Conservation (phyloP, 140 eudicot species). For the Senecio squalidus region DNA sequence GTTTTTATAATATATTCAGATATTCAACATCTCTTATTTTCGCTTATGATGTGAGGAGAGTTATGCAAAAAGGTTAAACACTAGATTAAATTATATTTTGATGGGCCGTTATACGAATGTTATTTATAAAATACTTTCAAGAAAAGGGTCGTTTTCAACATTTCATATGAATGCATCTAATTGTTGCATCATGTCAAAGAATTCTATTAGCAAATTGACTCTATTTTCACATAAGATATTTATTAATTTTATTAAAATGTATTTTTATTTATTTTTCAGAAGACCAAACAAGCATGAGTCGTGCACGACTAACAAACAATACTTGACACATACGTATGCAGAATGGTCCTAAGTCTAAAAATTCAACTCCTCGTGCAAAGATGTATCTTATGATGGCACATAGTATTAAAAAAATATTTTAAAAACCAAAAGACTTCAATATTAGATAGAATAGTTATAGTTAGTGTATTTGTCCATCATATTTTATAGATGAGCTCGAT, state of each 20-base stretch:
- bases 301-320: not conserved
- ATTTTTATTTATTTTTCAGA: not conserved
- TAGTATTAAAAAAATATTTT: not conserved
- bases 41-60: too few species aligned
- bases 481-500: too few species aligned
- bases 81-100: not conserved
- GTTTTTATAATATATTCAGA: too few species aligned
- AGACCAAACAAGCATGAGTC: not conserved
- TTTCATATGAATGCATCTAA: conserved; percentile 1
- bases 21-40: too few species aligned
- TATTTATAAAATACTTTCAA: not conserved
- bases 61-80: too few species aligned
- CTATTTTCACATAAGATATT: not conserved
- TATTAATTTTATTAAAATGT: not conserved
- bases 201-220: not conserved
- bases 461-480: too few species aligned
- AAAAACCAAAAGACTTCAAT: not conserved
- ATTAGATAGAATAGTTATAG: not conserved
- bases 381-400: not conserved
- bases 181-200: not conserved
- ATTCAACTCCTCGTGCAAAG: conserved; percentile 10
- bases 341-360: not conserved
- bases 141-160: not conserved
- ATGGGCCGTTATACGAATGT: not conserved
- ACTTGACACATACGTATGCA: not conserved